A percentile compares a stretch with the other conserved stretches of the same genome.
These are phyloP conservation scores for Metschnikowia henanensis DNA, from an alignment of 805 yeast genomes.

Conservation along the genomic window DNA sequence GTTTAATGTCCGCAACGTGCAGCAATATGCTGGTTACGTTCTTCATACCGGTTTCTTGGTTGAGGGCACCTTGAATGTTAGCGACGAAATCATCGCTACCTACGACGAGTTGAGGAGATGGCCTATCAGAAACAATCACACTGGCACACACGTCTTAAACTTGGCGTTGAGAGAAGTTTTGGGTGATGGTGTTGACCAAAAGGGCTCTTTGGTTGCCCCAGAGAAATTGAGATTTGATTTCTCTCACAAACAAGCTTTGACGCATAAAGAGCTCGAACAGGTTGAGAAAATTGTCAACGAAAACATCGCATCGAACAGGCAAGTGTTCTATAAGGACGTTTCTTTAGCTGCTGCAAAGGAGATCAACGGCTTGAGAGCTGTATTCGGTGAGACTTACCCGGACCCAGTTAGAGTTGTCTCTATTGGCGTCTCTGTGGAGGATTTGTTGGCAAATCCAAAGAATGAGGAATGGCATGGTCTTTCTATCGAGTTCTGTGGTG, in stretches of 20 bases:
- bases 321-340: slow-evolving; percentile 84
- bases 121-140: slow-evolving; percentile 97
- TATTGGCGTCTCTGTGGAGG: slow-evolving; percentile 88
- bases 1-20: slow-evolving; percentile 90
- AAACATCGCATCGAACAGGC: slow-evolving; percentile 65
- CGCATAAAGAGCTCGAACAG: slow-evolving; percentile 65
- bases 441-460: slow-evolving; percentile 67
- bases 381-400: slow-evolving; percentile 98
- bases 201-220: slow-evolving; percentile 94
- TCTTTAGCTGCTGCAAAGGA: slow-evolving; percentile 67
- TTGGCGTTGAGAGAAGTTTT: slow-evolving; percentile 82
- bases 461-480: slow-evolving; percentile 72
- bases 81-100: slow-evolving; percentile 76
- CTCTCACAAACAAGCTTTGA: slow-evolving; percentile 84
- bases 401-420: slow-evolving; percentile 99
- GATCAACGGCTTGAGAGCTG: slow-evolving; percentile 91
- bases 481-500: slow-evolving; percentile 98
- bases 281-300: slow-evolving; percentile 77
- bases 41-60: slow-evolving; percentile 86
- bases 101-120: slow-evolving; percentile 93
- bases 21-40: slow-evolving; percentile 90
- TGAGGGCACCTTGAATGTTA: slow-evolving; percentile 73
- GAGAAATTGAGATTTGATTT: slow-evolving; percentile 96
- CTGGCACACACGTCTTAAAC: slow-evolving; percentile 96
- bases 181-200: slow-evolving; percentile 90